These are phyloP conservation scores for Oryza rufipogon DNA, from an alignment of 176 grass and related monocot species.

Conservation along the genomic window DNA sequence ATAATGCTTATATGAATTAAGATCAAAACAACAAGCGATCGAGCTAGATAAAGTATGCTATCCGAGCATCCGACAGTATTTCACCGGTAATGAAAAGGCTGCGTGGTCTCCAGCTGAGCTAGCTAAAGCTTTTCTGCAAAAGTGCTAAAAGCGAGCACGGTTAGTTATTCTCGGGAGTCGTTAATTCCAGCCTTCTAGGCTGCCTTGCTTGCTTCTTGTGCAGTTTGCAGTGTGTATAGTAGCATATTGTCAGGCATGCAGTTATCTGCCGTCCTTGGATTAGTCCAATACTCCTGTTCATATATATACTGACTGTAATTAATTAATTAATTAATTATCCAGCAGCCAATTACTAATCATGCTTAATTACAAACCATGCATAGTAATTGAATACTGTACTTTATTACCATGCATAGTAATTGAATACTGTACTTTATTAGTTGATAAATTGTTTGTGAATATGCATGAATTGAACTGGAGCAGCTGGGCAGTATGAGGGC, in stretches of 20 bases:
- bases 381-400: no score
- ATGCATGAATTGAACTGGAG: not conserved
- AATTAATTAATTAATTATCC: not conserved
- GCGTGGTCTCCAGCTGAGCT: conserved; percentile 38
- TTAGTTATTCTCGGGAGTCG: conserved; percentile 60
- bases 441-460: no score
- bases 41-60: not conserved
- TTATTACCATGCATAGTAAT: no score
- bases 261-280: not conserved
- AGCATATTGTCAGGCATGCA: conserved; percentile 6
- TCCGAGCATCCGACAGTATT: conserved; percentile 50
- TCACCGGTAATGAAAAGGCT: conserved; percentile 49
- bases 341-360: no score
- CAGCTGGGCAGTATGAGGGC: conserved; percentile 28
- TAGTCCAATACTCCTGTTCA: not conserved
- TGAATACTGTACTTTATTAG: no score
- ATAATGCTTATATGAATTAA: not conserved
- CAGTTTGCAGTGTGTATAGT: not conserved
- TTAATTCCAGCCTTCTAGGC: conserved; percentile 32
- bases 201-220: conserved; percentile 39
- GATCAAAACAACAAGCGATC: not conserved
- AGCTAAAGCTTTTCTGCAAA: conserved; percentile 40
- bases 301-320: not conserved
- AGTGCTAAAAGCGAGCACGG: conserved; percentile 49
- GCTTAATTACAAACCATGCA: no score